Evolutionary conservation across 2,329 filamentous ascomycete genomes (phyloP).

Genomic region (Phialocephala sp.): DNA sequence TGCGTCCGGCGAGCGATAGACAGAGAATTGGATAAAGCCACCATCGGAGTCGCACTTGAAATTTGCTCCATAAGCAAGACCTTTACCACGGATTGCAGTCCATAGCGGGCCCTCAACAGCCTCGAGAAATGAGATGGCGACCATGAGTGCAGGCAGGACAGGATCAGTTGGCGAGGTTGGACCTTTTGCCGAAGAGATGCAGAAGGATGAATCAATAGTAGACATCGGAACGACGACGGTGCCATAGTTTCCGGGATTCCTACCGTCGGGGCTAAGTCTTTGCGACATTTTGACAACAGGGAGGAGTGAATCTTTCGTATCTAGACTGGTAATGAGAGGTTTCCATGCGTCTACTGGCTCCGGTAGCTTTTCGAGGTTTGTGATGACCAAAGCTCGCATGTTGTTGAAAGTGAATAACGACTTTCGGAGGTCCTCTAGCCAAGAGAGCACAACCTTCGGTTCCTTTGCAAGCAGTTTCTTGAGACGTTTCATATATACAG

Average conservation of each 20-base stretch:
- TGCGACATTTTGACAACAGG: constrained; percentile 73
- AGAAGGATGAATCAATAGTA: constrained; percentile 90
- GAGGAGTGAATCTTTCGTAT: constrained; percentile 60
- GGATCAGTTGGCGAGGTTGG: constrained; percentile 78
- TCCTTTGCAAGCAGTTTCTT: constrained; percentile 80
- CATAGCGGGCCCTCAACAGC: constrained; percentile 93
- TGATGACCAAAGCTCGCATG: constrained; percentile 83
- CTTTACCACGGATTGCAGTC: constrained; percentile 90
- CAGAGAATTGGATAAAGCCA: constrained; percentile 80
- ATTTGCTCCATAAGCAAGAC: constrained; percentile 86
- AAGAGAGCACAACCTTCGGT: constrained; percentile 74
- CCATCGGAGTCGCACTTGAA: constrained; percentile 80
- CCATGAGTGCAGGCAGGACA: constrained; percentile 80
- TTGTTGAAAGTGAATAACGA: constrained; percentile 84
- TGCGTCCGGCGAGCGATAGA: constrained; percentile 89
- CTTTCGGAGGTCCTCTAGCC: constrained; percentile 77
- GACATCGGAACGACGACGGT: constrained; percentile 88
- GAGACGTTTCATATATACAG: constrained; percentile 84
- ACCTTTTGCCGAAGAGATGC: constrained; percentile 75
- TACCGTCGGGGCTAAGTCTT: constrained; percentile 77
- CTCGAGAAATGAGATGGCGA: constrained; percentile 90
- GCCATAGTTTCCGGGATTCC: constrained; percentile 73
- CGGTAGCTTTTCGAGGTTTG: constrained; percentile 75
- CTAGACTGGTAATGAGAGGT: constrained; percentile 49
- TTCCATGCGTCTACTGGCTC: constrained; percentile 84